A percentile compares a stretch with the other conserved stretches of the same genome.
Evolutionary conservation across 305 asterid genomes (phyloP).

Genomic region (Nicotiana rustica): DNA sequence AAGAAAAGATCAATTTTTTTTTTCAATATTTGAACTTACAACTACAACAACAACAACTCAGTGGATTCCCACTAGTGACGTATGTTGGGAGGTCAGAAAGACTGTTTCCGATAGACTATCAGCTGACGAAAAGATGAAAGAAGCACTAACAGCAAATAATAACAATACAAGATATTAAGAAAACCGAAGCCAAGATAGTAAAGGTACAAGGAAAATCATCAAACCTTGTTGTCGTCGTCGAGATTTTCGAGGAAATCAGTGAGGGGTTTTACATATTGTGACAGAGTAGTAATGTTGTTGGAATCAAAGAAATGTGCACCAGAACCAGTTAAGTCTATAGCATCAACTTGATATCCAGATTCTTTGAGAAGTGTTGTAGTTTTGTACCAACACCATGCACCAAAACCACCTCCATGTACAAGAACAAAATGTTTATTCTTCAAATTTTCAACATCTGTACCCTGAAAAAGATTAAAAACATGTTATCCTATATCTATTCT

Average conservation of each 20-base stretch:
- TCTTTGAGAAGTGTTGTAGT: conserved; percentile 64
- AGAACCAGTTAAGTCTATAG: conserved; percentile 67
- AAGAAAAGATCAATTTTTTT: not conserved
- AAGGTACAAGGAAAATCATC: not conserved
- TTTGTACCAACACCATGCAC: conserved; percentile 82
- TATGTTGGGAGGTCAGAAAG: too few relatives aligned
- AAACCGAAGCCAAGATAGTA: too few relatives aligned
- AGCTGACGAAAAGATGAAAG: too few relatives aligned
- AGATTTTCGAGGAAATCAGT: conserved; percentile 56
- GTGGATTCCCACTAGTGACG: too few relatives aligned
- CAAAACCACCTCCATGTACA: conserved; percentile 79
- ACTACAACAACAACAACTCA: too few relatives aligned
- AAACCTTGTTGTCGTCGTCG: conserved; percentile 47
- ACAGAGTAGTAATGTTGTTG: conserved; percentile 49
- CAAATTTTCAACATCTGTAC: conserved; percentile 36
- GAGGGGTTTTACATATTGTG: conserved; percentile 60
- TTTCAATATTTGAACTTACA: too few relatives aligned
- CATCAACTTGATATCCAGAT: conserved; percentile 52
- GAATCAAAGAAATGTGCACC: conserved; percentile 60
- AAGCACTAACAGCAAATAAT: too few relatives aligned
- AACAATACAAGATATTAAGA: too few relatives aligned
- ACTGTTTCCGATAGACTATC: too few relatives aligned
- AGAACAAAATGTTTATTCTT: conserved; percentile 56
- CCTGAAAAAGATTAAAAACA: conserved; percentile 34
- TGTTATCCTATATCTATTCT: not conserved